Percentiles rank a stretch among this genome's conserved stretches.
phyloP scores from a whole-genome alignment of 345 rosid genomes.

The Theobroma cacao region DNA sequence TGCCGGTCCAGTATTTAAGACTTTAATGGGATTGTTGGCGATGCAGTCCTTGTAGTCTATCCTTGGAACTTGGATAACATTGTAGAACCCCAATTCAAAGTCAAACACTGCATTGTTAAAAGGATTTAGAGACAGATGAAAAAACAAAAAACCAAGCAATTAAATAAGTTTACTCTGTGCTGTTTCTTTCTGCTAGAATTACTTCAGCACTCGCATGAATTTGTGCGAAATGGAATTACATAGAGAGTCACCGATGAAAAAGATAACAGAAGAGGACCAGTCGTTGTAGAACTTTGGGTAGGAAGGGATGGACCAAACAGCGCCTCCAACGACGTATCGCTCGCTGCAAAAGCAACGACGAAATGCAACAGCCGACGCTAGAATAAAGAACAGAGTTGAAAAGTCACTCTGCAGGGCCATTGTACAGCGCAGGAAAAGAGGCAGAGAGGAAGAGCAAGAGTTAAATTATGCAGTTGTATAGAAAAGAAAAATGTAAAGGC shows the following conservation, averaged over 20 bases:
- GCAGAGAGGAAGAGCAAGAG: too few relatives aligned
- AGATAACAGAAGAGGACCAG: conserved; percentile 39
- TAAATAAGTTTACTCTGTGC: too few relatives aligned
- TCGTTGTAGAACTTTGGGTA: conserved; percentile 30
- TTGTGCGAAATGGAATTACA: conserved; percentile 1
- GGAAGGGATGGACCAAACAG: conserved; percentile 40
- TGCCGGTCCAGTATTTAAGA: conserved; percentile 28
- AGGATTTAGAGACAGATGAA: neutral
- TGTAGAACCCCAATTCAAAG: conserved; percentile 28
- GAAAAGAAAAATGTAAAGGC: too few relatives aligned
- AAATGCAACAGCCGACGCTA: too few relatives aligned
- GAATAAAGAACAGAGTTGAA: too few relatives aligned
- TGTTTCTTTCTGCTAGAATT: too few relatives aligned
- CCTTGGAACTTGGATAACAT: conserved; percentile 39
- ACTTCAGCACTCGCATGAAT: neutral
- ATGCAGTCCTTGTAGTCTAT: conserved; percentile 34
- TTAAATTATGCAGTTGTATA: too few relatives aligned
- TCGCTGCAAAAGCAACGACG: too few relatives aligned
- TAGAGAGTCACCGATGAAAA: conserved; percentile 25
- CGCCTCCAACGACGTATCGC: conserved; percentile 34
- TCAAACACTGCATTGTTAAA: conserved; percentile 38
- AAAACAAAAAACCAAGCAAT: neutral
- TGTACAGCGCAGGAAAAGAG: too few relatives aligned
- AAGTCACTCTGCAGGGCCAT: too few relatives aligned
- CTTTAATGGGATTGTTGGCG: conserved; percentile 22